Conservation (phyloP, 345 rosid genomes). For the Zanthoxylum bungeanum region DNA sequence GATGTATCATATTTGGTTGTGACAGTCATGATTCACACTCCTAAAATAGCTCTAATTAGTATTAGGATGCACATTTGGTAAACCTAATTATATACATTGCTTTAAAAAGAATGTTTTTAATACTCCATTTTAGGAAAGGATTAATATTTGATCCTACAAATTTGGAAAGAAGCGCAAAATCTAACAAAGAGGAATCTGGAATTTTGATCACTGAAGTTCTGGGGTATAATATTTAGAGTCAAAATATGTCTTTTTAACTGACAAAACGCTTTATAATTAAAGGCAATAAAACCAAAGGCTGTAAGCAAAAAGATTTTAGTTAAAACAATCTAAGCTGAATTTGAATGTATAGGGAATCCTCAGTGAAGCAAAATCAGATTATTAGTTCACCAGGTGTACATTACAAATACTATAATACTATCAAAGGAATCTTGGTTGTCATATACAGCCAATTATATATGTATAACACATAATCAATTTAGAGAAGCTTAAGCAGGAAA, state of each 20-base stretch:
- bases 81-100: too few species aligned
- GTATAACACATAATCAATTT: background rate
- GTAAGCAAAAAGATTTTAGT: background rate
- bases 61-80: too few species aligned
- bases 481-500: background rate
- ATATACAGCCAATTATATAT: background rate
- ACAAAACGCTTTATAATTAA: too few species aligned
- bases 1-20: background rate
- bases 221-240: too few species aligned
- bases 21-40: background rate
- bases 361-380: background rate
- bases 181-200: background rate
- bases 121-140: too few species aligned
- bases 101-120: too few species aligned
- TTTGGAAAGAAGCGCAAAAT: background rate
- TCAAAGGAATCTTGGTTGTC: background rate
- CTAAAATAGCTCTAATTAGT: too few species aligned
- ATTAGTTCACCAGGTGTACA: background rate
- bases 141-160: too few species aligned
- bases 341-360: background rate
- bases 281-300: background rate
- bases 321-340: background rate
- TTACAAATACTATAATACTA: background rate
- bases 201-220: background rate
- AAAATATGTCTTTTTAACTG: too few species aligned